Evolutionary conservation across 345 rosid genomes (phyloP).

Genomic region (Citrus mangshanensis): DNA sequence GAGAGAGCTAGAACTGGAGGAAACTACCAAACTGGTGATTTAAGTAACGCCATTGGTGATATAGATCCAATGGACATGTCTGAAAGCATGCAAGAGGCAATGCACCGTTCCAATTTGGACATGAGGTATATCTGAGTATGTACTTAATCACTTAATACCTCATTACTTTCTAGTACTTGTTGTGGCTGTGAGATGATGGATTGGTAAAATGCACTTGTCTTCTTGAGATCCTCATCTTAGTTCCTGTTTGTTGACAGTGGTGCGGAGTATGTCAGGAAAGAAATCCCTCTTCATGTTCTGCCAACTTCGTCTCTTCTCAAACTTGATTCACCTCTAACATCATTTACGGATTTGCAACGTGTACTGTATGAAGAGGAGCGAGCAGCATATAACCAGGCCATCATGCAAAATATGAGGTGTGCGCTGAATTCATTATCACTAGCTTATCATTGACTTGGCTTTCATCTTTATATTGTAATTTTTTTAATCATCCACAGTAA

Average conservation of each 20-base stretch:
- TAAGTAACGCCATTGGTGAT: conserved; percentile 37
- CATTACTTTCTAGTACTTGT: neutral
- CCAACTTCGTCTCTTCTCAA: conserved; percentile 68
- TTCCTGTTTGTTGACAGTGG: conserved; percentile 52
- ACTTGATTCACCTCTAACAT: conserved; percentile 70
- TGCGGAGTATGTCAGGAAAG: conserved; percentile 80
- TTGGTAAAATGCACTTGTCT: conserved; percentile 2
- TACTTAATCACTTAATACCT: conserved; percentile 20
- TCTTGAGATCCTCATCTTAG: conserved; percentile 21
- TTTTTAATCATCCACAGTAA: conserved; percentile 13
- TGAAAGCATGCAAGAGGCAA: conserved; percentile 96
- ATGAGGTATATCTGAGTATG: conserved; percentile 62
- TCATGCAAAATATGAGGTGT: conserved; percentile 71
- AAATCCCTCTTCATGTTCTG: conserved; percentile 78
- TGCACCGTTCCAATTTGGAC: conserved; percentile 94
- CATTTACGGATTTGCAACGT: conserved; percentile 84
- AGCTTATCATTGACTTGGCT: neutral
- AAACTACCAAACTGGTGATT: conserved; percentile 36
- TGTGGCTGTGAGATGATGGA: neutral
- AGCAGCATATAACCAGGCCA: conserved; percentile 78
- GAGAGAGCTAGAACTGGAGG: conserved; percentile 49
- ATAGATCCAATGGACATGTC: conserved; percentile 95
- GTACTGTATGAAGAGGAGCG: conserved; percentile 85
- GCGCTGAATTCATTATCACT: conserved; percentile 4
- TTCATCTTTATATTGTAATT: conserved; percentile 2